Conservation (phyloP, 495 filamentous ascomycete genomes). For the Podospora pseudopauciseta region DNA sequence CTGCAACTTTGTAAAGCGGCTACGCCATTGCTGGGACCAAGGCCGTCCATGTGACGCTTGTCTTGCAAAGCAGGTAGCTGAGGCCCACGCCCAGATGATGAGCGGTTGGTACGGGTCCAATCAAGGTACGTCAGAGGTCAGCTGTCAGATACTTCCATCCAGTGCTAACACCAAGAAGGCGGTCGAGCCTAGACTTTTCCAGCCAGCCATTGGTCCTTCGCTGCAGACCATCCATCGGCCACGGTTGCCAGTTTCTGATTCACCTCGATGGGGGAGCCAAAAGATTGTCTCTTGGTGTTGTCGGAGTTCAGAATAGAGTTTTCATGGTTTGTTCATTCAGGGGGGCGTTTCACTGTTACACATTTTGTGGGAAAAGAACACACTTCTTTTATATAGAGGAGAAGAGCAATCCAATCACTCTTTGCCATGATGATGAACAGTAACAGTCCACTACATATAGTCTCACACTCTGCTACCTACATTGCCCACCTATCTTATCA, state of each 20-base stretch:
- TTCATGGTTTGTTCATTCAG: background rate
- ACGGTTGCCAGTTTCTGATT: too few species aligned
- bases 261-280: too few species aligned
- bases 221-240: too few species aligned
- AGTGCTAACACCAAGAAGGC: background rate
- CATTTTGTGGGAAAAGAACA: too few species aligned
- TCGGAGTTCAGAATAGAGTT: background rate
- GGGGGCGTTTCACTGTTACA: too few species aligned
- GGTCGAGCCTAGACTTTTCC: background rate
- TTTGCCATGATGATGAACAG: too few species aligned
- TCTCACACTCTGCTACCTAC: too few species aligned
- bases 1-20: slow-evolving; percentile 58
- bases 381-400: too few species aligned
- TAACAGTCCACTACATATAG: too few species aligned
- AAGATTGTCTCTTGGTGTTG: background rate
- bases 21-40: slow-evolving; percentile 54
- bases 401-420: too few species aligned
- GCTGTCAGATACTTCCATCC: background rate
- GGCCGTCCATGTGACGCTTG: slow-evolving; percentile 44
- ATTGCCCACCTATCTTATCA: too few species aligned
- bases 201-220: too few species aligned
- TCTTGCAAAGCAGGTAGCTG: slow-evolving; percentile 15
- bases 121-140: background rate
- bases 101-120: slow-evolving; percentile 2
- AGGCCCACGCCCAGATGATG: slow-evolving; percentile 1